Evolutionary conservation across 495 filamentous ascomycete species (phyloP), one percentile per base, ranked within the genome.

Genomic region (Amniculicola lignicola): DNA sequence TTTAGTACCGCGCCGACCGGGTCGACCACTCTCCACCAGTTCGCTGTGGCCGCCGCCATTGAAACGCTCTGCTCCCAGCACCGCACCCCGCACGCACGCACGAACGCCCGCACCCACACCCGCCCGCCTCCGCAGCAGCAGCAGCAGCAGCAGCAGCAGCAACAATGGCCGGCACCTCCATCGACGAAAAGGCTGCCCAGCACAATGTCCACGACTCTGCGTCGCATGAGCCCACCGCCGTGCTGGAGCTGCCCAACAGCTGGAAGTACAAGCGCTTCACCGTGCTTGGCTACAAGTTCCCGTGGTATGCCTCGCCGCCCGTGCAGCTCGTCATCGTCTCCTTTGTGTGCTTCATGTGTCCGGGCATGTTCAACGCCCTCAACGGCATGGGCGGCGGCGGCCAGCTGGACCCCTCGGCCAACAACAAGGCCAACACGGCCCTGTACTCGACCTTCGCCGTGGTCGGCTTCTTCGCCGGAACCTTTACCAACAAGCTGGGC

Each of bases 281-380:
- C 40, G 44, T 88, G 44, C 79, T 78, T 37, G 67, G 67, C 15
- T 77, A 64, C 64, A 78, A 77, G 57, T 50, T 85, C 4, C 79
- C 81, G 4, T 90, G 81, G 77, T 90, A 84, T 72, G 87, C 88
- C 44, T 89, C 86, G 22, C 88, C 88, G 3, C 80, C 83, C 61
- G 69, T 80, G 29, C 88, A 92, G 70, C 74, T 92, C 35, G 54
- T 87, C 24, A 74, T 94, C 72, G 85, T 91, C 37, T 81, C 88
- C 16, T 79, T 91, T 59, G 88, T 93, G 48, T 95, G 89, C 71
- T 95, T 95, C 78, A 74, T 95, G 54, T 94, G 89, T 66, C 89
- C 89, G 4, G 89, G 88, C 68, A 82, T 81, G 69, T 71, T 57
- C 64, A 71, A 71, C 51, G 68, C 79, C 14, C 65, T 81, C 35